Evolutionary conservation across 805 yeast genomes (phyloP), one percentile per base, ranked within the genome.

Genomic region (Saturnispora saitoi): DNA sequence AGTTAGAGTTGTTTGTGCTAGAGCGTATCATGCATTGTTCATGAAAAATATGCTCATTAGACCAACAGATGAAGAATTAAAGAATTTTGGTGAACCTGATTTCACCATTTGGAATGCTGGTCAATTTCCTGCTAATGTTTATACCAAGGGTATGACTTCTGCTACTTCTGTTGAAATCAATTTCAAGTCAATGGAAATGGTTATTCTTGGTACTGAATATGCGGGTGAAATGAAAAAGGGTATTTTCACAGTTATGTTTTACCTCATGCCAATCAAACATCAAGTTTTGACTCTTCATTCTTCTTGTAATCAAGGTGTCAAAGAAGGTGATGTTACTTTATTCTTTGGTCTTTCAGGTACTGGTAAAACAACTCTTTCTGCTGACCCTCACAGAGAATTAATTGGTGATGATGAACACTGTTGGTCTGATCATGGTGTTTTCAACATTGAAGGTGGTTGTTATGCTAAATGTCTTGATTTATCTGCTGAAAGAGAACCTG

Each of bases 161-260:
- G 72, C 90, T 55, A 89, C 98, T 42, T 86, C 96, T 45, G 95
- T 91, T 56, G 97, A 89, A 71, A 89, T 91, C 65, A 91, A 91
- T 73, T 91, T 91, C 78, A 86, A 89, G 73, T 88, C 80, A 58
- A 90, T 90, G 96, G 99, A 93, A 75, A 91, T 93, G 99, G 89
- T 91, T 55, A 93, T 91, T 63, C 77, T 93, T 60, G 99, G 99
- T 71, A 91, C 98, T 41, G 99, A 91, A 75, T 91, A 91, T 65
- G 99, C 99, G 48, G 99, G 99, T 63, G 99, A 91, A 76, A 91
- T 91, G 99, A 91, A 91, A 77, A 91, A 91, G 76, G 99, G 99
- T 74, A 89, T 91, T 63, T 89, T 91, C 79, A 89, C 98, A 20
- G 98, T 91, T 53, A 91, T 91, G 99, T 91, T 93, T 74, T 91